Evolutionary conservation across 805 yeast genomes (phyloP).

Genomic region (Candida morakotiae): DNA sequence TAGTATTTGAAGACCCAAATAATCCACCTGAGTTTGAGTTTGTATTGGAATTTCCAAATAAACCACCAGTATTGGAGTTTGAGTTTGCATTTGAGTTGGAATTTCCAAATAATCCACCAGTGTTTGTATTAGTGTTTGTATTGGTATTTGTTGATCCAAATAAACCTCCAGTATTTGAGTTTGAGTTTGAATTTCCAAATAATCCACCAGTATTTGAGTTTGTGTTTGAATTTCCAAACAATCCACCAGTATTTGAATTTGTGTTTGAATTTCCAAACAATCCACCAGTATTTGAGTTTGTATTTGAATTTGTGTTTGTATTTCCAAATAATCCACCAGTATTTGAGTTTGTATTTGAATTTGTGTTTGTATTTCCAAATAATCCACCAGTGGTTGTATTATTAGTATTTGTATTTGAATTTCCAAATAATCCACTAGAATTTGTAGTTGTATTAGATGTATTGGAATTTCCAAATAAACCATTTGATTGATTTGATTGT

Average conservation of each 20-base stretch:
- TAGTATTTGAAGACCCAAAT: constrained; percentile 15
- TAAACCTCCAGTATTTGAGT: constrained; percentile 14
- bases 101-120: constrained; percentile 25
- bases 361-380: constrained; percentile 13
- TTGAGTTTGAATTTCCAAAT: constrained; percentile 13
- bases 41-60: constrained; percentile 15
- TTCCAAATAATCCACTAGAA: constrained; percentile 22
- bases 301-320: constrained; percentile 2
- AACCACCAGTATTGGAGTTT: no score
- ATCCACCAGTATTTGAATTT: constrained; percentile 13
- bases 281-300: constrained; percentile 14
- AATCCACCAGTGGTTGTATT: constrained; percentile 10
- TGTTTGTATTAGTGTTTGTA: constrained; percentile 7
- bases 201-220: constrained; percentile 10
- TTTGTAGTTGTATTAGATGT: constrained; percentile 5
- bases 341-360: constrained; percentile 5
- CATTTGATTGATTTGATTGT: constrained; percentile 10
- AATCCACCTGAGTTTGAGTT: constrained; percentile 2
- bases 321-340: constrained; percentile 23
- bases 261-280: constrained; percentile 16
- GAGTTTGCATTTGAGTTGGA: constrained; percentile 8
- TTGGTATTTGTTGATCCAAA: constrained; percentile 17
- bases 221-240: constrained; percentile 18
- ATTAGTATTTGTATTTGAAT: constrained; percentile 6
- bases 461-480: constrained; percentile 19